Base-by-base conservation (phyloP, 257 asterid genomes). In the Solanum chaucha region DNA sequence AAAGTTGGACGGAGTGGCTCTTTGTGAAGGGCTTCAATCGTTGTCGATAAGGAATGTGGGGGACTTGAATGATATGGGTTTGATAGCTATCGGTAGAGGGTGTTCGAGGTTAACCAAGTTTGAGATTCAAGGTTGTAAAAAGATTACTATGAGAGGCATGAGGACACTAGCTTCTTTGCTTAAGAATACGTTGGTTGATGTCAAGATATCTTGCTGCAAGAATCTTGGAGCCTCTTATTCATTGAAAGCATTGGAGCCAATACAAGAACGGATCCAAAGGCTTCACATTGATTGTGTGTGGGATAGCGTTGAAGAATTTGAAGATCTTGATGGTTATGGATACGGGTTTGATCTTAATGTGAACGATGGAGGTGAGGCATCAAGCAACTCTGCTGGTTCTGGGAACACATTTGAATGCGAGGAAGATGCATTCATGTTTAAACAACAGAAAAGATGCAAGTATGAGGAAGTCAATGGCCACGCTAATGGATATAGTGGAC, bases 81-180 rank as follows among this genome's bases (percentile, higher is more conserved):
- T 97, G 93, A 96, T 97, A 46, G 99, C 96, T 32, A 96, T 97
- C 40, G 98, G 90, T 20, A 93, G 98, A 88, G 99, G 99, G 65
- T 97, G 99, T 86, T 91, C 91, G 88, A 92, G 91, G 75, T 87
- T 96, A 87, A 81, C 92, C 6, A 92, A 90, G 93, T 94, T 97
- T 81, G 99, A 97, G 88, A 90, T 96, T 85, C 91, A 90, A 36
- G 98, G 99, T 36, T 97, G 99, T 88, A 92, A 91, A 90, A 92
- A 87, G 74, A 91, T 96, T 48, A 95, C 98, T 0, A 82, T 91
- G 90, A 93, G 87, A 64, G 99, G 99, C 28, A 90, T 95, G 98
- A 90, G 99, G 90, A 97, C 99, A 24, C 83, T 95, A 38, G 93
- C 93, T 75, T 86, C 91, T 82, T 90, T 96, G 91, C 96, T 96